Evolutionary conservation across 805 yeast genomes (phyloP).

Genomic region (Tetrapisispora fleetii): DNA sequence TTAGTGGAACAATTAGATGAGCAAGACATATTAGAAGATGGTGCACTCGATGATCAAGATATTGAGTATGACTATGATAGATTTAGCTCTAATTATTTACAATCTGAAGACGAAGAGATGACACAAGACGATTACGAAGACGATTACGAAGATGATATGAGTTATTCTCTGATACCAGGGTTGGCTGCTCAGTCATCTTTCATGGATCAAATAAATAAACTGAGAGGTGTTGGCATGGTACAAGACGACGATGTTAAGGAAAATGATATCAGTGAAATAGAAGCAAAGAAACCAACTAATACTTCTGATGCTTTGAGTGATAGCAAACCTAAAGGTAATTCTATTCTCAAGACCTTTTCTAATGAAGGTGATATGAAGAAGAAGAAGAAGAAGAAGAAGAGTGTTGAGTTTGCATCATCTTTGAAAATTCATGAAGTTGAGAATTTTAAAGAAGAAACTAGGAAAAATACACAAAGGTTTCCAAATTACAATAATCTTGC

Average conservation of each 20-base stretch:
- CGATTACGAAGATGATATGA: conserved; percentile 6
- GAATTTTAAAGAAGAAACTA: conserved; percentile 25
- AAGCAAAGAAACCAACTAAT: background rate
- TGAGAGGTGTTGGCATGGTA: conserved; percentile 7
- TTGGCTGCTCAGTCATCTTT: conserved; percentile 18
- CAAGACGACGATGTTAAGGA: background rate
- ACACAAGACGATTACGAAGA: conserved; percentile 16
- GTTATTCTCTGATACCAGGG: conserved; percentile 18
- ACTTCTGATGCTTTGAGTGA: too few relatives aligned
- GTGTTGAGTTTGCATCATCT: conserved; percentile 26
- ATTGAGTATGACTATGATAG: conserved; percentile 18
- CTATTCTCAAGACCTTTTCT: background rate
- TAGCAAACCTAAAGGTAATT: background rate
- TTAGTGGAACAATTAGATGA: conserved; percentile 25
- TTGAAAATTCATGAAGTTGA: conserved; percentile 28
- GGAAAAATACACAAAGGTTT: conserved; percentile 20
- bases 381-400: conserved; percentile 14
- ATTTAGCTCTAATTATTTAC: conserved; percentile 6
- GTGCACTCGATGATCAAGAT: conserved; percentile 12
- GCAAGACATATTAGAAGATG: conserved; percentile 23
- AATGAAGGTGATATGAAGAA: background rate
- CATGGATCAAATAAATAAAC: conserved; percentile 19
- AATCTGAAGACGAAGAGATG: conserved; percentile 9
- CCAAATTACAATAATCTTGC: conserved; percentile 3
- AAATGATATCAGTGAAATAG: background rate